A percentile compares a stretch with the other conserved stretches of the same genome.
Evolutionary conservation across 352 stramenopile species (phyloP).

Genomic region (Pythium apleroticum): DNA sequence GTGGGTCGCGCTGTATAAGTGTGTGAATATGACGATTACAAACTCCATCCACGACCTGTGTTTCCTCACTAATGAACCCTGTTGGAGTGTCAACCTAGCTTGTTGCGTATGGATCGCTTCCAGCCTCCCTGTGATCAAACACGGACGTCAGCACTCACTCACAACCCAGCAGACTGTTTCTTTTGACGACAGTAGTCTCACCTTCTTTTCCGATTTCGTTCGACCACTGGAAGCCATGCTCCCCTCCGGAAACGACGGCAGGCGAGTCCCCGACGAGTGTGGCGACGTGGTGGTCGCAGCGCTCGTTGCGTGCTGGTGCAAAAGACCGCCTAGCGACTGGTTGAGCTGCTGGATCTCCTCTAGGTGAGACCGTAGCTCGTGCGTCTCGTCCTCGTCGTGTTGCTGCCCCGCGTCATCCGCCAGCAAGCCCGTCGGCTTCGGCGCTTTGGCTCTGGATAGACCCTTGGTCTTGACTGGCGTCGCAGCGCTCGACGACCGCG

Average conservation of each 20-base stretch:
- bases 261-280: not conserved
- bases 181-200: too few relatives aligned
- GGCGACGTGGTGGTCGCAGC: not conserved
- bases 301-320: not conserved
- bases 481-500: not conserved
- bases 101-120: not conserved
- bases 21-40: not conserved
- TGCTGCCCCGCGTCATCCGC: not conserved
- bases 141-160: too few relatives aligned
- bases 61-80: not conserved
- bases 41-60: not conserved
- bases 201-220: not conserved
- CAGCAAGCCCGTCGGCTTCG: not conserved
- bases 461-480: not conserved
- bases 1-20: not conserved
- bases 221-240: not conserved
- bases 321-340: slow-evolving; percentile 27
- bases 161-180: too few relatives aligned
- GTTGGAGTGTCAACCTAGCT: not conserved
- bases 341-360: slow-evolving; percentile 47
- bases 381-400: slow-evolving; percentile 30
- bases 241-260: not conserved
- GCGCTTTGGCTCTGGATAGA: too few relatives aligned
- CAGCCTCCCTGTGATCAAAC: not conserved
- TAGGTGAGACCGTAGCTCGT: slow-evolving; percentile 44